phyloP scores from a whole-genome alignment of 805 yeast genomes.

The Candida nanaspora region DNA sequence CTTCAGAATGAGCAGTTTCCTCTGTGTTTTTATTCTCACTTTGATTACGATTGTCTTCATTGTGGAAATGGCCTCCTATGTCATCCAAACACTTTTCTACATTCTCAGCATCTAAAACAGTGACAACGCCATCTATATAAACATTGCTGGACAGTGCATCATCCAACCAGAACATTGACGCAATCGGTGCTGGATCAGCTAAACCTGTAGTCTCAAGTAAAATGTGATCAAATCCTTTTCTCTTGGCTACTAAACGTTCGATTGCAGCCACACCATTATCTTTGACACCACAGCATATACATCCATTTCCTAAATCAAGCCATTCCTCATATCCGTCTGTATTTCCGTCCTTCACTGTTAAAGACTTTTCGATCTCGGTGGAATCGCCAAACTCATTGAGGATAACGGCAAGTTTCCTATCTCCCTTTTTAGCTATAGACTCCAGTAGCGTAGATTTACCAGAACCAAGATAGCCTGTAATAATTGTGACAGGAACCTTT shows the following conservation, averaged over 20 bases:
- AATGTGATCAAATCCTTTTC: slow-evolving; percentile 75
- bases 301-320: slow-evolving; percentile 95
- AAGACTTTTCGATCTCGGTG: slow-evolving; percentile 78
- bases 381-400: slow-evolving; percentile 92
- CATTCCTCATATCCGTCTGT: slow-evolving; percentile 72
- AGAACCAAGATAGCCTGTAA: slow-evolving; percentile 92
- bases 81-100: slow-evolving; percentile 63
- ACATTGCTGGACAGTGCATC: slow-evolving; percentile 79
- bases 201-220: slow-evolving; percentile 90
- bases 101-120: slow-evolving; percentile 75
- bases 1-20: slow-evolving; percentile 19
- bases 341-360: slow-evolving; percentile 52
- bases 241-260: slow-evolving; percentile 72
- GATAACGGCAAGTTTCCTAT: slow-evolving; percentile 77
- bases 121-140: slow-evolving; percentile 84
- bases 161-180: slow-evolving; percentile 96
- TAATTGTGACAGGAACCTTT: slow-evolving; percentile 83
- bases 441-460: slow-evolving; percentile 88
- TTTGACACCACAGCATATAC: slow-evolving; percentile 92
- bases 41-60: slow-evolving; percentile 31
- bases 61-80: slow-evolving; percentile 62
- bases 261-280: slow-evolving; percentile 94
- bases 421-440: slow-evolving; percentile 61
- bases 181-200: slow-evolving; percentile 97
- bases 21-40: no score